Base-by-base conservation (phyloP, 352 stramenopile species). In the Peronospora belbahrii region DNA sequence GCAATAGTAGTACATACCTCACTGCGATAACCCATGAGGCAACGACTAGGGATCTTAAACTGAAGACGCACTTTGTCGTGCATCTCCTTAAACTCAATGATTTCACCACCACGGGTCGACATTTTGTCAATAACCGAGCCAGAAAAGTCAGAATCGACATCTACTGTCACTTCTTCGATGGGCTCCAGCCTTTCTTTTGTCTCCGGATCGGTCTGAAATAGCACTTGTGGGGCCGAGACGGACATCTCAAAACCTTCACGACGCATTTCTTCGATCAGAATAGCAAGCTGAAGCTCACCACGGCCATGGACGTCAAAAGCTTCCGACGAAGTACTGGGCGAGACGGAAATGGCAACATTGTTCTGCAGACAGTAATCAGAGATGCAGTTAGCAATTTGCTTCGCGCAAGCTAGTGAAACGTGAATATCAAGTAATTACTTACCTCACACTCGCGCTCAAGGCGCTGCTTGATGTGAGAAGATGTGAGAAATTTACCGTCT, bases 201-300 rank as follows among this genome's bases (percentile, higher is more conserved):
- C 24, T 94, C 83, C 4, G 72, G 59, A 53, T 77, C 84, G 7
- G 60, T 85, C 48, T 88, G 85, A 48, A 96, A 97, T 11, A 99
- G 67, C 43, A 98, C 97, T 43, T 94, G 85, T 11, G 96, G 96
- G 27, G 95, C 95, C 15, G 91, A 98, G 36, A 99, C 95, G 32
- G 90, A 95, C 67, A 99, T 94, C 74, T 99, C 96, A 45, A 96
- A 99, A 7, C 96, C 96, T 67, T 99, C 96, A 32, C 96, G 84
- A 46, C 96, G 76, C 95, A 99, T 98, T 63, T 97, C 94, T 62
- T 99, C 96, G 28, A 99, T 97, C 34, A 99, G 68, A 59, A 99
- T 98, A 42, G 95, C 95, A 11, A 99, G 80, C 70, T 99, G 96
- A 42, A 98, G 73, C 52, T 99, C 96, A 43, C 95, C 96, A 59